Conservation (phyloP, 139 green algal species). For the Microglena sp. region DNA sequence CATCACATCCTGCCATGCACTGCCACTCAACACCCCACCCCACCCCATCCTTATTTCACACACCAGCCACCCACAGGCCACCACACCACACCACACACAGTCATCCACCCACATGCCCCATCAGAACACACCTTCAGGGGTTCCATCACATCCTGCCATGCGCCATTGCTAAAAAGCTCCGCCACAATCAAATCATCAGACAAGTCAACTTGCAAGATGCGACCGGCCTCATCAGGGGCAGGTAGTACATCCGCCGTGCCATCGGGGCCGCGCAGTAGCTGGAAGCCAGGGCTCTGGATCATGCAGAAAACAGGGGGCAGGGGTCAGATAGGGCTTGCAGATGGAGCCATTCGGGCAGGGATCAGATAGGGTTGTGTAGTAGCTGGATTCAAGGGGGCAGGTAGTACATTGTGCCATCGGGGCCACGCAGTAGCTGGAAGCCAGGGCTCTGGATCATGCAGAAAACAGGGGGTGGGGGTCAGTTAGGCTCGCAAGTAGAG, state of each 20-base stretch:
- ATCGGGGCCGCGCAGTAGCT: constrained; percentile 14
- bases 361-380: no score
- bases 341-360: no score
- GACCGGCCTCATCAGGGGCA: constrained; percentile 26
- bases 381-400: no score
- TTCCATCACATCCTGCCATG: constrained; percentile 35
- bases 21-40: not conserved
- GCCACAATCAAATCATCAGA: constrained; percentile 38
- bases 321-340: no score
- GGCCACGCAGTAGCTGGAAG: constrained; percentile 23
- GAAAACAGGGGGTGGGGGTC: not conserved
- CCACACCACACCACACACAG: not conserved
- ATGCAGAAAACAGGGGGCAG: not conserved
- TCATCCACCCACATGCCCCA: not conserved
- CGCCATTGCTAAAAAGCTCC: constrained; percentile 36
- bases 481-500: no score
- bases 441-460: constrained; percentile 19
- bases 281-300: constrained; percentile 28
- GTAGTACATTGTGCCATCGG: constrained; percentile 26
- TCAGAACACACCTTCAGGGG: constrained; percentile 11
- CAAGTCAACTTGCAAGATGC: constrained; percentile 33
- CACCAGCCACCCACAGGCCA: no score
- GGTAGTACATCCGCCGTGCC: constrained; percentile 31
- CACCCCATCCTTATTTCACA: no score
- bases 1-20: not conserved